Base-by-base conservation (phyloP, 1,284 basidiomycete species). In the Peniophora sp. region DNA sequence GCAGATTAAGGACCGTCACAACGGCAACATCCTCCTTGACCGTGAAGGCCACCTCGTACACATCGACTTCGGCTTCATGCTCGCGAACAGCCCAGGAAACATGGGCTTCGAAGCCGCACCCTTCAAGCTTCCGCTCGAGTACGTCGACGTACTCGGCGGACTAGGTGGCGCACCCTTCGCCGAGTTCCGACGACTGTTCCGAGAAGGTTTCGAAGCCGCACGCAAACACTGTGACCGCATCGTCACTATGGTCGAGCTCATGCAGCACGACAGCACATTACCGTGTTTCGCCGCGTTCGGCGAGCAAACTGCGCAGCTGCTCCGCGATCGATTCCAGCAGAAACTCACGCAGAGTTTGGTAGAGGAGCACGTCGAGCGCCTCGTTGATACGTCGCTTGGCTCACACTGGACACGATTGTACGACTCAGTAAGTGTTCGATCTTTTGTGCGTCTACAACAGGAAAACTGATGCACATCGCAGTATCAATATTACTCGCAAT, bases 11-110 rank as follows among this genome's bases (percentile, higher is more conserved):
- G 97, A 99, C 66, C 74, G 96, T 35, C 96, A 99, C 68, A 98
- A 98, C 63, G 96, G 96, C 18, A 99, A 99, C 66, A 98, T 98
- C 62, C 97, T 99, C 95, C 96, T 99, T 54, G 94, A 97, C 62
- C 92, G 89, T 6, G 90, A 97, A 47, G 97, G 97, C 0, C 95
- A 97, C 60, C 73, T 96, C 15, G 83, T 96, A 53, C 92, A 98
- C 67, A 98, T 98, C 58, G 97, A 99, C 68, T 99, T 99, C 66
- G 97, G 97, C 0, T 99, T 99, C 73, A 97, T 99, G 79, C 79
- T 99, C 48, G 91, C 88, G 36, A 97, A 97, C 66, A 94, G 93
- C 3, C 97, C 97, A 0, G 96, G 96, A 12, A 97, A 95, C 62
- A 89, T 99, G 57, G 92, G 96, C 22, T 99, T 99, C 64, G 97